Evolutionary conservation across 2,329 filamentous ascomycete genomes (phyloP), one percentile per base, ranked within the genome.

Genomic region (Peltaster fructicola): DNA sequence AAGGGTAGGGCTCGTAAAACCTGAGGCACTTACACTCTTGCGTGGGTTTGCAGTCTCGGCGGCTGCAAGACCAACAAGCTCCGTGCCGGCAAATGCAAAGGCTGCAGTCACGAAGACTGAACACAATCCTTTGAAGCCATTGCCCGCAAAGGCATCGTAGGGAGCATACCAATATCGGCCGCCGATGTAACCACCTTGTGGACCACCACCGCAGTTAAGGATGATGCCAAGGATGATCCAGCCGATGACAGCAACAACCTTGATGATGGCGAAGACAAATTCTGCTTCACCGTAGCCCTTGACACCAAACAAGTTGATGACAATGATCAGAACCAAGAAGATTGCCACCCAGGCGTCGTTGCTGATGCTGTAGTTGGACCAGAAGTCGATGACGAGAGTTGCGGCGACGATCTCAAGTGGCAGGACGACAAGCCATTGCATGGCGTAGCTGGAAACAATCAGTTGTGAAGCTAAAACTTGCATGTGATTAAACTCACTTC

Each of bases 191-290:
- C 65, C 61, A 36, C 34, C 36, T 7, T 33, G 25, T 3, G 69
- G 67, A 1, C 68, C 69, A 25, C 63, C 68, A 20, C 67, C 68
- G 26, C 52, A 56, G 43, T 68, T 59, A 39, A 72, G 59, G 28
- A 71, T 47, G 26, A 73, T 68, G 21, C 63, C 68, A 14, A 73
- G 50, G 35, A 76, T 59, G 43, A 75, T 74, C 44, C 75, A 74
- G 4, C 68, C 70, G 7, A 63, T 51, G 38, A 63, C 61, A 22
- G 68, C 45, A 10, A 44, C 29, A 20, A 51, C 39, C 31, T 51
- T 50, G 38, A 48, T 38, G 30, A 47, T 44, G n/a, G 40, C 34
- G 20, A 50, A 41, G 19, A 49, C 28, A 31, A 50, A 51, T 20
- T 51, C 47, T 7, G 40, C 42, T 26, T 50, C 47, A 18, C 46